A percentile compares a stretch with the other conserved stretches of the same genome.
Evolutionary conservation across 1,284 basidiomycete genomes (phyloP).

Genomic region (Omphalotus olearius): DNA sequence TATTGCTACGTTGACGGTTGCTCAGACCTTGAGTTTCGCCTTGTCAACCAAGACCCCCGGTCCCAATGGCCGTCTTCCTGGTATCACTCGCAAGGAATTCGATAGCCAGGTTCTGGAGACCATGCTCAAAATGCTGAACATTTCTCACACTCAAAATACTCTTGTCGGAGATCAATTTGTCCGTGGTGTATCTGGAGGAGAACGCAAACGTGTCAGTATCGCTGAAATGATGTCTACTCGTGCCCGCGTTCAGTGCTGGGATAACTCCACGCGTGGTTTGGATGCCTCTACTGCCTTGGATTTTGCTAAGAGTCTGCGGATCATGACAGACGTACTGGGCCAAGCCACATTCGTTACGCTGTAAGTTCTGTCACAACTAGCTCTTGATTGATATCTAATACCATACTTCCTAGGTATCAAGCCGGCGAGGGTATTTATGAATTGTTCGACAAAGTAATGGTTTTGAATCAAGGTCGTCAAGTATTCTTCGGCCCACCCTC

Average conservation of each 20-base stretch:
- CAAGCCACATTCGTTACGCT: constrained; percentile 78
- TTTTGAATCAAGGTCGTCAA: constrained; percentile 80
- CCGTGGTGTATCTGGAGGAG: constrained; percentile 84
- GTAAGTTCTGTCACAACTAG: constrained; percentile 31
- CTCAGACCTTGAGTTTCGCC: constrained; percentile 66
- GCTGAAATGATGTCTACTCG: constrained; percentile 82
- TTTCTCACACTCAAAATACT: constrained; percentile 71
- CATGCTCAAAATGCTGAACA: constrained; percentile 76
- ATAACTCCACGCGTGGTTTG: constrained; percentile 82
- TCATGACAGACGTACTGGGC: constrained; percentile 74
- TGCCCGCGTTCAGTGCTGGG: constrained; percentile 77
- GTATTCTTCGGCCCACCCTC: constrained; percentile 77
- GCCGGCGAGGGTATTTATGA: constrained; percentile 76
- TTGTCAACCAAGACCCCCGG: constrained; percentile 68
- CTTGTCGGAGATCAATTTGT: constrained; percentile 84
- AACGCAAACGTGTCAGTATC: constrained; percentile 84
- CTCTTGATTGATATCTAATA: not conserved
- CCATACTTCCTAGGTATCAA: constrained; percentile 57
- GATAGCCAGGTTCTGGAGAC: constrained; percentile 53
- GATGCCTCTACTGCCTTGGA: constrained; percentile 86
- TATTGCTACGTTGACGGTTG: constrained; percentile 74
- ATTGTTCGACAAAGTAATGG: constrained; percentile 76
- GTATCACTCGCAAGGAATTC: constrained; percentile 58
- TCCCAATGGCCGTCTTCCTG: constrained; percentile 66
- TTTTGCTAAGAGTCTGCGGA: constrained; percentile 68